A percentile compares a stretch with the other conserved stretches of the same genome.
Evolutionary conservation across 495 filamentous ascomycete species (phyloP).

Genomic region (Trichocladium uniseriatum): DNA sequence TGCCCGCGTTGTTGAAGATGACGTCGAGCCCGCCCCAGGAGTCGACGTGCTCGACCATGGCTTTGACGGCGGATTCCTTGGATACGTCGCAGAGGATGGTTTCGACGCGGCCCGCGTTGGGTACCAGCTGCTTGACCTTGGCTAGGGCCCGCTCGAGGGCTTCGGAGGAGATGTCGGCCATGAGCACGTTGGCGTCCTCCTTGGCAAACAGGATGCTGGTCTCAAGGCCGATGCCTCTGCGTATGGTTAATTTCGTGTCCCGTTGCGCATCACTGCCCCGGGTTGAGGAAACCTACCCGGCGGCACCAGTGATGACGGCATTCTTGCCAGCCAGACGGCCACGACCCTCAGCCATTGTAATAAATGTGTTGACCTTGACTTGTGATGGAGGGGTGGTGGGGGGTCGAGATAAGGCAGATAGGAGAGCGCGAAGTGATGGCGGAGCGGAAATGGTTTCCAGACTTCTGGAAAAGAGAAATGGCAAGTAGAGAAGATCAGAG

Average conservation of each 20-base stretch:
- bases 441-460: background rate
- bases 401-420: background rate
- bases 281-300: conserved; percentile 53
- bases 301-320: conserved; percentile 86
- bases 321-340: conserved; percentile 82
- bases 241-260: background rate
- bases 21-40: conserved; percentile 86
- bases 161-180: conserved; percentile 72
- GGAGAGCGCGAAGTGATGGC: background rate
- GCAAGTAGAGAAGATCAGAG: background rate
- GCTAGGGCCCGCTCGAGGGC: conserved; percentile 48
- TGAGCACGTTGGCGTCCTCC: conserved; percentile 77
- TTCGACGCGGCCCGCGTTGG: conserved; percentile 51
- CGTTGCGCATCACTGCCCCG: background rate
- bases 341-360: conserved; percentile 17
- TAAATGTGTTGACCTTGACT: too few relatives aligned
- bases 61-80: conserved; percentile 64
- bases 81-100: conserved; percentile 47
- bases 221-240: conserved; percentile 90
- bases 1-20: conserved; percentile 98
- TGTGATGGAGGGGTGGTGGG: background rate
- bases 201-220: conserved; percentile 84
- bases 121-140: conserved; percentile 64
- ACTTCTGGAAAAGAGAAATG: background rate
- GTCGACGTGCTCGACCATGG: conserved; percentile 63